Base-by-base conservation (phyloP, 805 yeast genomes). In the Starmerella bombicola region DNA sequence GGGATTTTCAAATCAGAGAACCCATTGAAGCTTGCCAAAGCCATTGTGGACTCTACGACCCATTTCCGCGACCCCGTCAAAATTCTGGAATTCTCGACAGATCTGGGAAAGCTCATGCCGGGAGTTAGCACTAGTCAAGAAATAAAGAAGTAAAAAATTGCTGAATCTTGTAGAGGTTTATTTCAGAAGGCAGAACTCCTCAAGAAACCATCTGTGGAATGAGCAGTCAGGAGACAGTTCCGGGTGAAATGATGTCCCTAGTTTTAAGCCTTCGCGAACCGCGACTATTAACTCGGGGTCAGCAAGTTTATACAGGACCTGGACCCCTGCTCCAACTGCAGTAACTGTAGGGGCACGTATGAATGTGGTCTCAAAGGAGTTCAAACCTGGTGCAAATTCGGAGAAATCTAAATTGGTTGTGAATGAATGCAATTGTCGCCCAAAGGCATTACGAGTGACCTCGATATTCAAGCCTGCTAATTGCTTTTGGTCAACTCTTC, bases 171-270 rank as follows among this genome's bases (percentile, higher is more conserved):
- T n/a, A n/a, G n/a, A n/a, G n/a, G n/a, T n/a, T n/a, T n/a, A n/a
- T n/a, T 15, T n/a, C 8, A 8, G 8, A 9, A 24, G 28, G 28
- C 32, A 19, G 24, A 41, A 49, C 26, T 49, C 51, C 2, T 37
- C 30, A 4, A 49, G 30, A 25, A 48, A 81, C 80, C 83, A 80
- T 51, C 70, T 67, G 56, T 81, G 93, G 53, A 81, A 71, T 24
- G 79, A 60, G 32, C 55, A 51, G 48, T 78, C 83, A 12, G 56
- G 59, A 1, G 77, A 60, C 28, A 81, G 65, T 57, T 81, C 93
- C 0, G 93, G 93, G 56, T 81, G 93, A 58, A 81, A 81, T 2
- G 84, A 75, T 1, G 86, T 80, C 2, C 84, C 88, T 37, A 80
- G 57, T 25, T 73, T 63, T 29, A 67, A 67, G 0, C 78, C 81